Evolutionary conservation across 192 early-diverging fungal genomes (phyloP).

Genomic region (Entomortierella parvispora): DNA sequence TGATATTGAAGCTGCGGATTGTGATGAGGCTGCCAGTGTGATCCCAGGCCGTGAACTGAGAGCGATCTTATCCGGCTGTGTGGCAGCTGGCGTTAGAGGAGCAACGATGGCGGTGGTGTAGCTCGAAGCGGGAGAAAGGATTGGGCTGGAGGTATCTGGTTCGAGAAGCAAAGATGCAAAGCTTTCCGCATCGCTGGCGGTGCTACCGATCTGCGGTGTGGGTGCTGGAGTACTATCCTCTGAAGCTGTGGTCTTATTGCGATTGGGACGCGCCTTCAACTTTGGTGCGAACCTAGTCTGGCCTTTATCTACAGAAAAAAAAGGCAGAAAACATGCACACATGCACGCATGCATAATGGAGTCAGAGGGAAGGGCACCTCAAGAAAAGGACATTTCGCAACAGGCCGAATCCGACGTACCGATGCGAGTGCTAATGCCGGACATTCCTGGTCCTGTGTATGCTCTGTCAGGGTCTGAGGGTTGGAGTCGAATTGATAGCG

Average conservation of each 20-base stretch:
- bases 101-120: not conserved
- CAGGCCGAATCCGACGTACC: too few species aligned
- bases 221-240: slow-evolving; percentile 40
- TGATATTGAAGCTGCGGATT: not conserved
- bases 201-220: slow-evolving; percentile 11
- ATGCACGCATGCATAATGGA: not conserved
- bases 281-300: slow-evolving; percentile 41
- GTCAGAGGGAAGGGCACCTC: not conserved
- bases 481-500: too few species aligned
- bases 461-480: too few species aligned
- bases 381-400: not conserved
- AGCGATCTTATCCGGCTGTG: too few species aligned
- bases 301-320: slow-evolving; percentile 31
- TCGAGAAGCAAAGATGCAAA: slow-evolving; percentile 24
- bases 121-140: not conserved
- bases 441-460: slow-evolving; percentile 14
- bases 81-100: not conserved
- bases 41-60: too few species aligned
- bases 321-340: not conserved
- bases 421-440: slow-evolving; percentile 50
- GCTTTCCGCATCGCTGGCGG: slow-evolving; percentile 24
- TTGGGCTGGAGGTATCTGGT: slow-evolving; percentile 5
- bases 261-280: slow-evolving; percentile 41
- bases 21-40: not conserved
- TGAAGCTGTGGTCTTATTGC: slow-evolving; percentile 15